Conservation (phyloP, 2,329 filamentous ascomycete species). For the Botrytis paeoniae region DNA sequence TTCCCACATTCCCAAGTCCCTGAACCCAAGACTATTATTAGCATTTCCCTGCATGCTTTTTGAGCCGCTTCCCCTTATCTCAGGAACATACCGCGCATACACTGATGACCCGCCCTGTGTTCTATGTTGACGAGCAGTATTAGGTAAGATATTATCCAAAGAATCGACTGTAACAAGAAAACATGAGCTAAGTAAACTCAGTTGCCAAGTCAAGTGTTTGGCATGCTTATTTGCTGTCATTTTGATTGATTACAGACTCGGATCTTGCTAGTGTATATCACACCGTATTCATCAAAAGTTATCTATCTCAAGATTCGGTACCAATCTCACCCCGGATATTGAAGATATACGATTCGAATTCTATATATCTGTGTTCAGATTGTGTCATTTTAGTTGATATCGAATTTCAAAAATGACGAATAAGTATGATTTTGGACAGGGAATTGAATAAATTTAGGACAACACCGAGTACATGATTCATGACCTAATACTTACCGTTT, state of each 20-base stretch:
- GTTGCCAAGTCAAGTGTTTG: background rate
- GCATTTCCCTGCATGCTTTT: background rate
- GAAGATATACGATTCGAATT: no score
- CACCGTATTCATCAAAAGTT: background rate
- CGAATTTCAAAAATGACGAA: no score
- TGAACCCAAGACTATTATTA: conserved; percentile 19
- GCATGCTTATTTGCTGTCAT: background rate
- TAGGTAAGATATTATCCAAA: no score
- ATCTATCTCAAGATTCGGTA: background rate
- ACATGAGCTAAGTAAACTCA: background rate
- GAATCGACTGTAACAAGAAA: no score
- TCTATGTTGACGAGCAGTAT: conserved; percentile 22
- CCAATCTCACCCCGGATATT: background rate
- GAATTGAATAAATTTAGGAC: no score
- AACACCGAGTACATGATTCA: no score
- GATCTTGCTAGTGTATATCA: background rate
- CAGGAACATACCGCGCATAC: conserved; percentile 15
- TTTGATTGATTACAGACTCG: background rate
- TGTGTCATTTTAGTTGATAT: no score
- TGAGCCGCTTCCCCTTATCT: background rate
- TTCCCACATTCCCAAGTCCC: conserved; percentile 48
- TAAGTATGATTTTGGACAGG: no score
- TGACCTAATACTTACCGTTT: no score
- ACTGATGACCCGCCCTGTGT: conserved; percentile 23
- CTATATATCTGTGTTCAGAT: no score